Evolutionary conservation across 179 eudicot genomes (phyloP), one percentile per base, ranked within the genome.

Genomic region (Vitellaria paradoxa): DNA sequence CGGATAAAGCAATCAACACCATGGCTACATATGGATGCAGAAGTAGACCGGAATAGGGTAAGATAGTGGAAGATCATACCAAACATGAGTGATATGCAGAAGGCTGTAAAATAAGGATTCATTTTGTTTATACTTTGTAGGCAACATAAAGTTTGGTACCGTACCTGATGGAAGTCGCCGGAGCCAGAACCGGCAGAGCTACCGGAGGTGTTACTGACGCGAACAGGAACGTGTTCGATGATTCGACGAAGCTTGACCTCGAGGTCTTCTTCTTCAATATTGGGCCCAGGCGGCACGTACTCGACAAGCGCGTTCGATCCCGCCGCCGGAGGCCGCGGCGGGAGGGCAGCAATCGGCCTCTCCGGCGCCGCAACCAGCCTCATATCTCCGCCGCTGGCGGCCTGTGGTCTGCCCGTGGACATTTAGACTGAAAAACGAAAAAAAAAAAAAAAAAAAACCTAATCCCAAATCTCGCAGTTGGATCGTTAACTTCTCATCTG

Each of bases 171-270:
- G 47, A 96, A 96, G 74, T 96, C 99, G 21, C 99, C 99, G 80
- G 99, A 96, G 71, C 99, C 99, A 4, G 97, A 96, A 80, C 99
- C 99, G 20, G 99, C 99, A 9, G 99, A 96, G 73, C 98, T 91
- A 4, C 99, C 98, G 45, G 99, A 96, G 14, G 99, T 91, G 59
- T 95, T 95, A 75, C 88, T 93, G 55, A 95, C 99, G 6, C 98
- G 97, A 24, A 93, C 98, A 0, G 99, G 99, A 53, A 95, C 98
- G 53, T 90, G 88, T n/a, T 91, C 97, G 26, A 90, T 81, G 40
- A 95, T 95, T 13, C 98, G 88, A 13, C 98, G 93, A 30, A 95
- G 98, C 80, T 95, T 95, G n/a, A 95, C 67, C 79, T 95, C 98
- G 73, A 93, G 88, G 72, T 93, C 99, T 65, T 95, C 99, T 45